These are phyloP conservation scores for Pogostemon cablin DNA, from an alignment of 257 asterid genomes.

Conservation along the genomic window DNA sequence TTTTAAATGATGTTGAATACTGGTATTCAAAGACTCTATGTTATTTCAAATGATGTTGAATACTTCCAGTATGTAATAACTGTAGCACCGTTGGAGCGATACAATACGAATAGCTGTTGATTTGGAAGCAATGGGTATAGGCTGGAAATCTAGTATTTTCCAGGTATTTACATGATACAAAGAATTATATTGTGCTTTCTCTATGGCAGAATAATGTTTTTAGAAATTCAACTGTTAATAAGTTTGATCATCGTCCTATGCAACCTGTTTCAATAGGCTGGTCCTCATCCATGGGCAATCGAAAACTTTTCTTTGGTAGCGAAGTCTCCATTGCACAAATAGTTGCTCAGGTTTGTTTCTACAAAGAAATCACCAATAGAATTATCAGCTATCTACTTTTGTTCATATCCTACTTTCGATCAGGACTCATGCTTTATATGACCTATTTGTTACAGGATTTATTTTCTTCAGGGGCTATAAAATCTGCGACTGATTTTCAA, in stretches of 20 bases:
- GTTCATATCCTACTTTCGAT: constrained; percentile 12
- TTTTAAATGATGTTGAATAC: background rate
- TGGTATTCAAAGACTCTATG: constrained; percentile 13
- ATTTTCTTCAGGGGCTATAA: constrained; percentile 82
- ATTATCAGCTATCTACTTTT: constrained; percentile 10
- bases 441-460: constrained; percentile 67
- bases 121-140: constrained; percentile 98
- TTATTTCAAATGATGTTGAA: constrained; percentile 24
- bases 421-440: constrained; percentile 30
- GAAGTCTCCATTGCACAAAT: constrained; percentile 86
- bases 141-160: constrained; percentile 90
- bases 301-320: constrained; percentile 83
- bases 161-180: constrained; percentile 56
- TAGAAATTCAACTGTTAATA: background rate
- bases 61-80: constrained; percentile 24
- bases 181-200: background rate
- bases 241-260: constrained; percentile 19
- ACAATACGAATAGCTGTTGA: constrained; percentile 78
- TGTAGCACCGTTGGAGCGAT: constrained; percentile 98
- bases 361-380: background rate
- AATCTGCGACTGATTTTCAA: constrained; percentile 96
- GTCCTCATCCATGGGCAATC: constrained; percentile 97
- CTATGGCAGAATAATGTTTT: background rate
- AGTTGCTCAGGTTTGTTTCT: constrained; percentile 67
- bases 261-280: constrained; percentile 65